Evolutionary conservation across 495 filamentous ascomycete species (phyloP).

Genomic region (Aspergillus sparsus): DNA sequence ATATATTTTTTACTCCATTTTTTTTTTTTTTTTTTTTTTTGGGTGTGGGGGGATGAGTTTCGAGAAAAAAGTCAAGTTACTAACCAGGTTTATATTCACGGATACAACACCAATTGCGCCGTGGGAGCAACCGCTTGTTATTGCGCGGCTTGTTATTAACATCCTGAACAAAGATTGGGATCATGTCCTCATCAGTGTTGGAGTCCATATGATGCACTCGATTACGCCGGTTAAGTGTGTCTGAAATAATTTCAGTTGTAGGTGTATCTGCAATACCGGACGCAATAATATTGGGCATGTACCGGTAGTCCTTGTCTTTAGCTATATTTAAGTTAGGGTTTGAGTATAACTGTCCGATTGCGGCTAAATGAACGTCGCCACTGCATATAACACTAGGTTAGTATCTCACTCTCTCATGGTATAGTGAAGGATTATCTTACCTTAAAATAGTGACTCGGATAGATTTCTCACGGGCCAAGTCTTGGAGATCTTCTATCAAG

Average conservation of each 20-base stretch:
- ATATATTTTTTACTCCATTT: not conserved
- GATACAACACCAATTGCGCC: conserved; percentile 92
- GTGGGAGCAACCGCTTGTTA: conserved; percentile 86
- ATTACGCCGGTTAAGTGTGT: conserved; percentile 90
- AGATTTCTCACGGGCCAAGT: conserved; percentile 85
- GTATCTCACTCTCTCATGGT: not conserved
- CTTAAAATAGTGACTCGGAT: conserved; percentile 87
- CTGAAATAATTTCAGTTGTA: conserved; percentile 83
- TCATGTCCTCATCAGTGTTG: conserved; percentile 92
- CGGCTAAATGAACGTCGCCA: conserved; percentile 92
- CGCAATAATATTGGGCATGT: conserved; percentile 88
- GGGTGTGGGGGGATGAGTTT: not conserved
- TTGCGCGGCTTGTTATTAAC: conserved; percentile 86
- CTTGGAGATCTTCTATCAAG: conserved; percentile 86
- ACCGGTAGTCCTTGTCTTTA: conserved; percentile 86
- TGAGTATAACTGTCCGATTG: conserved; percentile 91
- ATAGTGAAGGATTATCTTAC: conserved; percentile 35
- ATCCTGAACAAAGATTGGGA: conserved; percentile 85
- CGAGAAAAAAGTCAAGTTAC: conserved; percentile 6
- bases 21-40: not conserved
- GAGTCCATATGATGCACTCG: conserved; percentile 76
- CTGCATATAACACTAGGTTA: conserved; percentile 34
- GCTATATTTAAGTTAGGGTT: conserved; percentile 75
- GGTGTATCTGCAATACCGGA: conserved; percentile 92
- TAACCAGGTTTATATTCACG: conserved; percentile 73